Base-by-base conservation (phyloP, 257 asterid genomes). In the Schizonepeta tenuifolia region DNA sequence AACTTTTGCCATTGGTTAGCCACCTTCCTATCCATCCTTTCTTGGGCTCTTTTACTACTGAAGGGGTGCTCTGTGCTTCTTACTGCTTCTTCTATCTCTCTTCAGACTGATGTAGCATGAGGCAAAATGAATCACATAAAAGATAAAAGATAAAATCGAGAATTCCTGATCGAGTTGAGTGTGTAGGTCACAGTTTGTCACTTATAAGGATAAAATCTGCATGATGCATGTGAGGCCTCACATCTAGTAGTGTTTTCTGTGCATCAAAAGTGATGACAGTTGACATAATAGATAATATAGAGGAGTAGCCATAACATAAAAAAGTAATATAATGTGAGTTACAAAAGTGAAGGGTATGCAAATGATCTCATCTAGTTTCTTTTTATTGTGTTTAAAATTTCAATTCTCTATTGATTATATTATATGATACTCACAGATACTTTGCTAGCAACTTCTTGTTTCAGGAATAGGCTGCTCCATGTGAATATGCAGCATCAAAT, bases 381-480 rank as follows among this genome's bases (percentile, higher is more conserved):
- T 18, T 9, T 53, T 53, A 6, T 22, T 20, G 5, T n/a, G 7
- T 53, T 51, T 53, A 5, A 26, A 18, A 53, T 50, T 50, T 17
- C 56, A n/a, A 7, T 28, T 28, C 12, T 50, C 24, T 1, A 7
- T 51, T 51, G 3, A 20, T 51, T 51, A 9, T 51, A 3, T 51
- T 6, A 51, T 62, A 40, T 44, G 55, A 47, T 11, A 51, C 61
- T 79, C 40, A 74, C 72, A 22, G 35, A 24, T 6, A 36, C 33
- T 31, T 17, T n/a, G 5, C 55, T 55, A 65, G 71, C 64, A 62
- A 10, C 55, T 47, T 14, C 77, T 28, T 46, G 47, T 79, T 46
- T 41, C 88, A 83, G 88, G 83, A 83, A 69, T 83, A 81, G 83
- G 35, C 33, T 47, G 69, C 33, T 50, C 50, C 46, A 8, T 67